A percentile compares a stretch with the other conserved stretches of the same genome.
Conservation (phyloP, 208 protist genomes). For the Strigomonas galati region DNA sequence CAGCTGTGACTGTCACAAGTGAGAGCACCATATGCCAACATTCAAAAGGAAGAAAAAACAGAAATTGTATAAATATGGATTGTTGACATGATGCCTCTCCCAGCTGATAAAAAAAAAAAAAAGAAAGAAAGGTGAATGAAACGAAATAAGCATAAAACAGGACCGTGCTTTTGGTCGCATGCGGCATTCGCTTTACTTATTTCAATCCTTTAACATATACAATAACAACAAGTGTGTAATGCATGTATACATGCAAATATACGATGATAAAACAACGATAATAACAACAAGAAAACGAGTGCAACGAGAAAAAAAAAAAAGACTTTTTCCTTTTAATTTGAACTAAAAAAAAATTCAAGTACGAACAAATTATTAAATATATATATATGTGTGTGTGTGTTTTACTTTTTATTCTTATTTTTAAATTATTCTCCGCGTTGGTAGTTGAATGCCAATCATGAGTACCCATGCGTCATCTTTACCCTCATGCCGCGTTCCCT, state of each 20-base stretch:
- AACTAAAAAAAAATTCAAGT: no score
- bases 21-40: no score
- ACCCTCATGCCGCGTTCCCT: neutral
- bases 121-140: neutral
- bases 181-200: neutral
- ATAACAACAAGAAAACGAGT: conserved; percentile 9
- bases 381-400: neutral
- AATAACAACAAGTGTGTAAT: conserved; percentile 10
- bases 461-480: neutral
- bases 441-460: neutral
- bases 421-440: neutral
- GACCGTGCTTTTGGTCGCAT: no score
- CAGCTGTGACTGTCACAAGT: neutral
- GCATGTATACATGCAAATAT: neutral
- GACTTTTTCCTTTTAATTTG: neutral
- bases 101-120: conserved; percentile 6
- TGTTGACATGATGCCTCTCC: neutral
- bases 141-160: neutral
- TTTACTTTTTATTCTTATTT: conserved; percentile 2
- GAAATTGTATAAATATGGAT: conserved; percentile 8
- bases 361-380: neutral
- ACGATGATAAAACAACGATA: neutral
- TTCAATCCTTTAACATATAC: conserved; percentile 1
- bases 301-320: neutral
- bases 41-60: conserved; percentile 15